Evolutionary conservation across 2,329 filamentous ascomycete genomes (phyloP).

Genomic region (Curvularia eragrostidis): DNA sequence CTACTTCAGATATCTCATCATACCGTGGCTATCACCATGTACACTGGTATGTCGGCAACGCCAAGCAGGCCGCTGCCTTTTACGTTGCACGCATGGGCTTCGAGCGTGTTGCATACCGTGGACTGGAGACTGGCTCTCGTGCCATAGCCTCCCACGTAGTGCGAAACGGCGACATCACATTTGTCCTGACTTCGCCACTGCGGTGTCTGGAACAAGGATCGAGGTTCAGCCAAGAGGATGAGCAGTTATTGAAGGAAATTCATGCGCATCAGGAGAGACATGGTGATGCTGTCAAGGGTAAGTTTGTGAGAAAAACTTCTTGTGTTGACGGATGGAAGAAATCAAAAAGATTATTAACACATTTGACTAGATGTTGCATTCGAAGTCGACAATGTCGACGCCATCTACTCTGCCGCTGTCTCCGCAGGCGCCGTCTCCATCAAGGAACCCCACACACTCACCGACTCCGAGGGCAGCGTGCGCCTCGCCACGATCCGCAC

Average conservation of each 20-base stretch:
- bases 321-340: neutral
- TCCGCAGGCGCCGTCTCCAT: conserved; percentile 68
- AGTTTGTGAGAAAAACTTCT: neutral
- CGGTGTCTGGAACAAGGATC: conserved; percentile 55
- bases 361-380: conserved; percentile 79
- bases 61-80: conserved; percentile 90
- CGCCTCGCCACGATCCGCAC: conserved; percentile 82
- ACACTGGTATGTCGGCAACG: conserved; percentile 96
- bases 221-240: conserved; percentile 61
- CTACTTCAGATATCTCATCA: conserved; percentile 48
- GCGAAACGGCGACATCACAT: conserved; percentile 75
- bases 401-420: conserved; percentile 78
- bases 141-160: conserved; percentile 85
- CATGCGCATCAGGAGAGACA: conserved; percentile 84
- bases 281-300: conserved; percentile 84
- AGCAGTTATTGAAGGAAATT: conserved; percentile 72
- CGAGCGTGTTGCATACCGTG: conserved; percentile 79
- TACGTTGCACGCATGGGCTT: conserved; percentile 91
- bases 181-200: conserved; percentile 83
- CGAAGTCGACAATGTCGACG: conserved; percentile 87
- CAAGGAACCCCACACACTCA: conserved; percentile 60
- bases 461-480: conserved; percentile 71
- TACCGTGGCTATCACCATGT: conserved; percentile 92
- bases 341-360: neutral
- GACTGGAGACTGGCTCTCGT: conserved; percentile 85